Percentiles rank a stretch among this genome's conserved stretches.
Conservation (phyloP, 139 green algal species). For the Volvox africanus region DNA sequence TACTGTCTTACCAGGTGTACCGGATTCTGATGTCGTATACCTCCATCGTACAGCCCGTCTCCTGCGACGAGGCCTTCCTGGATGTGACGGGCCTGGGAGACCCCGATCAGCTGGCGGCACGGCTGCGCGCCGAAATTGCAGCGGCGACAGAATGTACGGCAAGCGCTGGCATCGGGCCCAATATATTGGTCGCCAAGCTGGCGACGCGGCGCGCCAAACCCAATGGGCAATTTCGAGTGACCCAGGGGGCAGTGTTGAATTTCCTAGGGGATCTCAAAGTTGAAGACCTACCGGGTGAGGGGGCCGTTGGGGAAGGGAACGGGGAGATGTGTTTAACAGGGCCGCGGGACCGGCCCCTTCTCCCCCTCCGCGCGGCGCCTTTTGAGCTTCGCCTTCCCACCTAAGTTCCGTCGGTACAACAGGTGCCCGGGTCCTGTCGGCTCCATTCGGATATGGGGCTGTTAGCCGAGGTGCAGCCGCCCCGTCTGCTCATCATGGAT, state of each 20-base stretch:
- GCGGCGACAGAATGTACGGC: conserved; percentile 75
- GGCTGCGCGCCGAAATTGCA: conserved; percentile 73
- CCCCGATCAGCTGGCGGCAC: conserved; percentile 56
- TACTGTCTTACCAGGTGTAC: conserved; percentile 80
- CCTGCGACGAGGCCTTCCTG: conserved; percentile 95
- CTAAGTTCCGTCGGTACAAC: too few species aligned
- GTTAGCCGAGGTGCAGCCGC: too few species aligned
- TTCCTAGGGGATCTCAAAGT: conserved; percentile 75
- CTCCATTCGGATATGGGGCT: too few species aligned
- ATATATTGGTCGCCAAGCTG: conserved; percentile 86
- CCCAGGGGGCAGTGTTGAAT: conserved; percentile 55
- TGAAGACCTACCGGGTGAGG: conserved; percentile 79
- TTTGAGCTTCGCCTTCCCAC: too few species aligned
- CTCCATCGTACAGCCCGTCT: conserved; percentile 86
- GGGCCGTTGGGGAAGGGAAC: too few species aligned
- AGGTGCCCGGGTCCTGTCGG: too few species aligned
- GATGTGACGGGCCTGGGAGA: conserved; percentile 86
- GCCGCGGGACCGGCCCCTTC: too few species aligned
- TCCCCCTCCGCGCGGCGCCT: too few species aligned
- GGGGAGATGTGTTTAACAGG: too few species aligned
- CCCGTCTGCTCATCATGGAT: too few species aligned
- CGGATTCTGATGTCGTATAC: conserved; percentile 81
- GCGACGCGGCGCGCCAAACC: conserved; percentile 90
- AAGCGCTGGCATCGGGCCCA: conserved; percentile 80
- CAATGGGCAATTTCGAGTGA: conserved; percentile 78